Evolutionary conservation across 2,329 filamentous ascomycete genomes (phyloP).

Genomic region (Cordyceps cateniannulata): DNA sequence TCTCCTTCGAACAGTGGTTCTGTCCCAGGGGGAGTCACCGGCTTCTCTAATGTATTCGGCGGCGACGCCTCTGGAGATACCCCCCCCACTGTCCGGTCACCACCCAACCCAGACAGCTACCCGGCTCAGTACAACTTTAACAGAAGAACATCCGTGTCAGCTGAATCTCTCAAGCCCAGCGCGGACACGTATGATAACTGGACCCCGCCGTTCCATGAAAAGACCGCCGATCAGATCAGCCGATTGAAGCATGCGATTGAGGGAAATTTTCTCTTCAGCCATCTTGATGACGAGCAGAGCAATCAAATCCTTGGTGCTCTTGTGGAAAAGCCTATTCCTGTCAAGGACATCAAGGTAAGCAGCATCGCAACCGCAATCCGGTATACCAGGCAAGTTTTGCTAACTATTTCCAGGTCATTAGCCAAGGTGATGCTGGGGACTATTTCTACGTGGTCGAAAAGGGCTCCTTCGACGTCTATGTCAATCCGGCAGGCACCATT

Average conservation of each 20-base stretch:
- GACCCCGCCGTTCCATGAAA: conserved; percentile 78
- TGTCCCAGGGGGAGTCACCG: conserved; percentile 31
- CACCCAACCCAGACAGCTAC: conserved; percentile 61
- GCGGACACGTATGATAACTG: conserved; percentile 81
- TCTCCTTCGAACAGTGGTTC: conserved; percentile 65
- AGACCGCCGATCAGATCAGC: conserved; percentile 71
- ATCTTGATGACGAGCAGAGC: conserved; percentile 90
- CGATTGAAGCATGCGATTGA: conserved; percentile 77
- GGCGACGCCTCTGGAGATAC: conserved; percentile 41
- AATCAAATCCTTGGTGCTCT: conserved; percentile 81
- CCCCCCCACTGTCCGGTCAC: conserved; percentile 39
- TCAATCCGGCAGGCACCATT: conserved; percentile 69
- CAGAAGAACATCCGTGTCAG: conserved; percentile 91
- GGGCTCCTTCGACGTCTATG: conserved; percentile 84
- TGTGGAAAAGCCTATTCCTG: conserved; percentile 90
- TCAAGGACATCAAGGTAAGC: conserved; percentile 68
- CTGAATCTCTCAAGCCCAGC: conserved; percentile 88
- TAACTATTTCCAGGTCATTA: conserved; percentile 66
- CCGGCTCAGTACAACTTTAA: conserved; percentile 91
- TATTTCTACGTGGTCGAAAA: conserved; percentile 97
- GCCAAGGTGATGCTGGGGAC: conserved; percentile 90
- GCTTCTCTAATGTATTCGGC: conserved; percentile 48
- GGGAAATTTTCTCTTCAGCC: conserved; percentile 88
- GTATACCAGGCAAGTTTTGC: not conserved
- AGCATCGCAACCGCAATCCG: not conserved